phyloP scores from a whole-genome alignment of 306 rosid genomes.

The Potentilla sterilis region DNA sequence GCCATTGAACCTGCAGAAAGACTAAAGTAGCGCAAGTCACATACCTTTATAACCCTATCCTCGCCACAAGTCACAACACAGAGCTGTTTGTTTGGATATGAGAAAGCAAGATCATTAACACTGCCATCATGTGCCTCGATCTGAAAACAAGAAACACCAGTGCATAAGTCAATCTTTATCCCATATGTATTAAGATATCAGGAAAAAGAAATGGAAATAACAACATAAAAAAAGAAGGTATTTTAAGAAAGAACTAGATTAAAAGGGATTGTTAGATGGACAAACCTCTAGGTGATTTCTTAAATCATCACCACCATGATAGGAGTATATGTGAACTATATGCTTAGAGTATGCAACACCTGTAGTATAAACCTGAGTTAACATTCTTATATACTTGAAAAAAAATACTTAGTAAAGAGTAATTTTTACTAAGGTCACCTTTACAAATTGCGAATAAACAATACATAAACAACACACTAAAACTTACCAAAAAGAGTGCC shows the following conservation, averaged over 20 bases:
- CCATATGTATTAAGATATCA: background rate
- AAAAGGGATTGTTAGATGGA: slow-evolving; percentile 13
- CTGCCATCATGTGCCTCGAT: slow-evolving; percentile 96
- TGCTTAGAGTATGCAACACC: slow-evolving; percentile 99
- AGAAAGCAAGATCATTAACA: slow-evolving; percentile 96
- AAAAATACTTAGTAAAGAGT: background rate
- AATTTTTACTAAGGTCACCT: background rate
- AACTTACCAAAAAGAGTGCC: slow-evolving; percentile 80
- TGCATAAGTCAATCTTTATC: background rate
- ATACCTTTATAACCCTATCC: slow-evolving; percentile 94
- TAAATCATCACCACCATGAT: slow-evolving; percentile 83
- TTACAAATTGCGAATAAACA: slow-evolving; percentile 1
- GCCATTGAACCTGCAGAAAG: slow-evolving; percentile 16
- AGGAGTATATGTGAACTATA: slow-evolving; percentile 87
- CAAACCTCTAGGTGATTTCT: slow-evolving; percentile 93
- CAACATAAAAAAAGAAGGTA: background rate
- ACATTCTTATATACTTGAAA: slow-evolving; percentile 3
- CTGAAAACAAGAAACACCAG: slow-evolving; percentile 38
- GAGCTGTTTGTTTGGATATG: slow-evolving; percentile 94
- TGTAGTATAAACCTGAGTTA: slow-evolving; percentile 35
- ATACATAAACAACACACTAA: slow-evolving; percentile 5
- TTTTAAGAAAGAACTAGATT: slow-evolving; percentile 21
- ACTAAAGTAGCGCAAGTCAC: slow-evolving; percentile 31
- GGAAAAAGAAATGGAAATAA: background rate
- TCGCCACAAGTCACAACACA: slow-evolving; percentile 95